phyloP scores from a whole-genome alignment of 2,329 filamentous ascomycete species.

The Colletotrichum cereale region DNA sequence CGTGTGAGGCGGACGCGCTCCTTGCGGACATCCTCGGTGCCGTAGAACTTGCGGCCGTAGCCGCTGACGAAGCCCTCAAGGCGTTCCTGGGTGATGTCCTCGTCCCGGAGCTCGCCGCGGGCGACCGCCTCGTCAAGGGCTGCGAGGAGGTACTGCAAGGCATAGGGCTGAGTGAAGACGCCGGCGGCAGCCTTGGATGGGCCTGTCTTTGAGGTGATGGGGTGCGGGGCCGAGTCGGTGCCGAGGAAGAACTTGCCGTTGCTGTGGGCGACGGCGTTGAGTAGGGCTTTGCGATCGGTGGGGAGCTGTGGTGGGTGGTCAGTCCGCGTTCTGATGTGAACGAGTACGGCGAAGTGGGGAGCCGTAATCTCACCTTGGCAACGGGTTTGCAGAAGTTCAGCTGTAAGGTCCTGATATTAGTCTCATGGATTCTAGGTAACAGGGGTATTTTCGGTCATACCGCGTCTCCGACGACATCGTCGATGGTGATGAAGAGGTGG shows the following conservation, averaged over 20 bases:
- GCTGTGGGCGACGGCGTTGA: constrained; percentile 72
- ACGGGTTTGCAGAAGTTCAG: constrained; percentile 81
- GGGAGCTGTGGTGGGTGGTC: constrained; percentile 53
- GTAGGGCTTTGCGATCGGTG: constrained; percentile 77
- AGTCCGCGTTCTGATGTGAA: neutral
- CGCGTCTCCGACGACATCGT: constrained; percentile 74
- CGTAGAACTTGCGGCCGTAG: constrained; percentile 68
- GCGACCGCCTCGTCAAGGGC: constrained; percentile 64
- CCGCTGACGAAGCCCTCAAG: constrained; percentile 67
- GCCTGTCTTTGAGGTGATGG: constrained; percentile 67
- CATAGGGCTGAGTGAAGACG: constrained; percentile 83
- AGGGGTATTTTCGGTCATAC: constrained; percentile 33
- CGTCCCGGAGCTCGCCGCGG: constrained; percentile 63
- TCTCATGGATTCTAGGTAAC: neutral
- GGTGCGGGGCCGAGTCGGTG: constrained; percentile 78
- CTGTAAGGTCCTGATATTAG: constrained; percentile 14
- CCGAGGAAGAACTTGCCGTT: constrained; percentile 80
- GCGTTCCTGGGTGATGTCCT: constrained; percentile 66
- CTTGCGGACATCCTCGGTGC: constrained; percentile 60
- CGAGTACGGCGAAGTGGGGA: neutral
- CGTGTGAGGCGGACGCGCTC: constrained; percentile 69
- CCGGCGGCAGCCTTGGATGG: constrained; percentile 72
- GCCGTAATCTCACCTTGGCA: constrained; percentile 66
- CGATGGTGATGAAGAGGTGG: constrained; percentile 83
- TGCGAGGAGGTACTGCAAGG: constrained; percentile 73